A percentile compares a stretch with the other conserved stretches of the same genome.
Conservation (phyloP, 306 rosid species). For the Mucuna pruriens region DNA sequence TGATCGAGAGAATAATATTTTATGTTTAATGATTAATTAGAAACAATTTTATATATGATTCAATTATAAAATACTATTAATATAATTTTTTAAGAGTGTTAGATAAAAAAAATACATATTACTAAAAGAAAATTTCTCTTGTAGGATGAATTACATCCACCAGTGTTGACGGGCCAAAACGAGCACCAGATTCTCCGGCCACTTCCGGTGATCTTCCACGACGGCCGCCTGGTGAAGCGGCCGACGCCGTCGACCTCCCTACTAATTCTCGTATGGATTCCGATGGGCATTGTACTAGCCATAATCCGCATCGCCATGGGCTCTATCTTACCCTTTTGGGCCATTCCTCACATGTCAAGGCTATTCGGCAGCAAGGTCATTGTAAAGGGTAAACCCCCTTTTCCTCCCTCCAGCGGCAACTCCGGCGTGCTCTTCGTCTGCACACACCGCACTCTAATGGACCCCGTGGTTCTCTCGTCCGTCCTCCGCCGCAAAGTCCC, state of each 20-base stretch:
- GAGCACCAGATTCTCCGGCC: conserved; percentile 59
- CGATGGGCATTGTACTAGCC: conserved; percentile 82
- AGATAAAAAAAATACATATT: neutral
- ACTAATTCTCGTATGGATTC: conserved; percentile 84
- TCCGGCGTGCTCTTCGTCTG: conserved; percentile 95
- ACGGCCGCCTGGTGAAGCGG: conserved; percentile 90
- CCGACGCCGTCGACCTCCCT: conserved; percentile 78
- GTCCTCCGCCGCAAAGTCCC: conserved; percentile 76
- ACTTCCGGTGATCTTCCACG: conserved; percentile 90
- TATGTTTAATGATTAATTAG: too few relatives aligned
- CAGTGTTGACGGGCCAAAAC: conserved; percentile 39
- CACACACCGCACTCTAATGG: conserved; percentile 91
- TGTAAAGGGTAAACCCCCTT: conserved; percentile 80
- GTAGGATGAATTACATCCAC: conserved; percentile 68
- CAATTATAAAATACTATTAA: too few relatives aligned
- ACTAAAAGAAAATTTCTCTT: neutral
- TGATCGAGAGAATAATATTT: too few relatives aligned
- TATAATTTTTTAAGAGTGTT: too few relatives aligned
- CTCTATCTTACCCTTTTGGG: conserved; percentile 63
- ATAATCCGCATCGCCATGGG: conserved; percentile 57
- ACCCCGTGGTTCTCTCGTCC: conserved; percentile 81
- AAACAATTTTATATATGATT: too few relatives aligned
- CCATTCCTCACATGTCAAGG: conserved; percentile 47
- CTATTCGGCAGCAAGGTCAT: conserved; percentile 67
- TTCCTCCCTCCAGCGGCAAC: conserved; percentile 30